Evolutionary conservation across 192 early-diverging fungal species (phyloP).

Genomic region (Coemansia sp.): DNA sequence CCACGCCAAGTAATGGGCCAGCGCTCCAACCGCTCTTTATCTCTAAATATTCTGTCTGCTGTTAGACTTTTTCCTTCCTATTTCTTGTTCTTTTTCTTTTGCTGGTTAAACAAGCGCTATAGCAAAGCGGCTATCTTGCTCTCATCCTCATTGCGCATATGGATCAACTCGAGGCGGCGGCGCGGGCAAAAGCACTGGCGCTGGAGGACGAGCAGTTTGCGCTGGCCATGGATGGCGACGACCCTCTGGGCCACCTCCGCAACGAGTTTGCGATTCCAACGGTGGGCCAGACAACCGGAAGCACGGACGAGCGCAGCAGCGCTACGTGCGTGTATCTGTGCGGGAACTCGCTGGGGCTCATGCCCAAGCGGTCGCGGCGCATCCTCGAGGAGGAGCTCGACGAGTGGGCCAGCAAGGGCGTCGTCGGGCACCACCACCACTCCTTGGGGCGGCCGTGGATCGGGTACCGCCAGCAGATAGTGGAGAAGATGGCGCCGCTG

Average conservation of each 20-base stretch:
- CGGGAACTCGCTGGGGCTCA: conserved; percentile 91
- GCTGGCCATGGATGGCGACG: conserved; percentile 54
- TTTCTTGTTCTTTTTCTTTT: not conserved
- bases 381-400: conserved; percentile 86
- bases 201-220: conserved; percentile 53
- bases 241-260: conserved; percentile 58
- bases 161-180: conserved; percentile 21
- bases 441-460: conserved; percentile 80
- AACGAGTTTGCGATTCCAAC: conserved; percentile 70
- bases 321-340: conserved; percentile 73
- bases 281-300: conserved; percentile 42
- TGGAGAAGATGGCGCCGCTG: conserved; percentile 67
- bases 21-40: too few relatives aligned
- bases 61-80: too few relatives aligned
- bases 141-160: conserved; percentile 1
- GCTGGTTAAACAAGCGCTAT: not conserved
- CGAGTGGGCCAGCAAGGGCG: conserved; percentile 82
- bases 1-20: too few relatives aligned
- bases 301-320: conserved; percentile 1
- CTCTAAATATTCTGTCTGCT: too few relatives aligned
- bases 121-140: too few relatives aligned
- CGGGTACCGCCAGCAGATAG: conserved; percentile 71
- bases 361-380: conserved; percentile 63
- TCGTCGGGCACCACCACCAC: conserved; percentile 86
- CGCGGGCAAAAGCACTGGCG: conserved; percentile 8